Evolutionary conservation across 2,329 filamentous ascomycete species (phyloP).

Genomic region (Penicillium corylophilum): DNA sequence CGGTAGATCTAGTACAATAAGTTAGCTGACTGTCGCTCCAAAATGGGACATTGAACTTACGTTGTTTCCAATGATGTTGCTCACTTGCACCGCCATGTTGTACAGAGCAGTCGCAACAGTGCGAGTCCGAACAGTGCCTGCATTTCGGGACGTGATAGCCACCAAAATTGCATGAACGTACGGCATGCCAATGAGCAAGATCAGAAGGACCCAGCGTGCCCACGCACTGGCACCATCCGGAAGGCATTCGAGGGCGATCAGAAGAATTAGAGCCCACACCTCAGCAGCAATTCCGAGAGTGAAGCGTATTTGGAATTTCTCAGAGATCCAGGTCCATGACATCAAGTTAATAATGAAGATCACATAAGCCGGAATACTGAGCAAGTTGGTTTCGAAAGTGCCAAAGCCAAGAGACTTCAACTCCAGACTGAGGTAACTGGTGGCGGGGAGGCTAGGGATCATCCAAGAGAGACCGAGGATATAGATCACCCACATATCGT

Average conservation of each 20-base stretch:
- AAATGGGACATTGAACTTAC: conserved; percentile 26
- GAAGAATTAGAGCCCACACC: conserved; percentile 53
- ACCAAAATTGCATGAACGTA: conserved; percentile 59
- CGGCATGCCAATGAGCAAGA: conserved; percentile 56
- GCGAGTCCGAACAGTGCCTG: conserved; percentile 43
- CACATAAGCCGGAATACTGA: conserved; percentile 60
- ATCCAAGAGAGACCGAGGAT: conserved; percentile 49
- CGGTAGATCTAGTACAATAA: conserved; percentile 53
- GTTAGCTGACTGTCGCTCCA: neutral
- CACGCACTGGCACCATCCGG: conserved; percentile 51
- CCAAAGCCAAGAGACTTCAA: conserved; percentile 56
- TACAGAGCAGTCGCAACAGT: conserved; percentile 48
- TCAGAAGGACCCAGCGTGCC: conserved; percentile 53
- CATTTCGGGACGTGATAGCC: conserved; percentile 45
- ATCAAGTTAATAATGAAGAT: conserved; percentile 60
- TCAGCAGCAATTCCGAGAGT: conserved; percentile 55
- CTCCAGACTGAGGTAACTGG: conserved; percentile 41
- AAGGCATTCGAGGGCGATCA: conserved; percentile 53
- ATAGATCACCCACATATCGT: conserved; percentile 59
- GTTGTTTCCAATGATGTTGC: conserved; percentile 42
- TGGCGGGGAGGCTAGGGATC: conserved; percentile 39
- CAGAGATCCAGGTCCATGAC: conserved; percentile 54
- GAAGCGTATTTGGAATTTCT: conserved; percentile 56
- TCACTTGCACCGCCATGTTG: conserved; percentile 48
- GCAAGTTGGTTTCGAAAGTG: conserved; percentile 61